Conservation (phyloP, 2,329 filamentous ascomycete species). For the Apiospora kogelbergensis region DNA sequence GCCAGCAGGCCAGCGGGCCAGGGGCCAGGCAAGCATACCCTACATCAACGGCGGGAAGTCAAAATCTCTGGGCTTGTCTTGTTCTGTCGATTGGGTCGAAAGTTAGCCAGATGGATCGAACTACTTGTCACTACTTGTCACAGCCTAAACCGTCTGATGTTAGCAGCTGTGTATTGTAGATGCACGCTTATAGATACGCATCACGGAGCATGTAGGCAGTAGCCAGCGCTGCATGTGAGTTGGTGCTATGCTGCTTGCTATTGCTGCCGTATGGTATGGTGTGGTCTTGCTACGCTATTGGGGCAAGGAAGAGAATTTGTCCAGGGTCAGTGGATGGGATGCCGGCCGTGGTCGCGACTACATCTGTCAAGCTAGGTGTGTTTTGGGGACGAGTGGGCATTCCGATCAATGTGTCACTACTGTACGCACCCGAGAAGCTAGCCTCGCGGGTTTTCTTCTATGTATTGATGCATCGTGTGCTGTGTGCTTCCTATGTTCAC, state of each 20-base stretch:
- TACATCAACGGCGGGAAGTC: slow-evolving; percentile 1
- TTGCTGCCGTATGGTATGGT: neutral
- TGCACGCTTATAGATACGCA: neutral
- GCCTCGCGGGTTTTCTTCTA: neutral
- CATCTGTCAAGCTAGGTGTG: neutral
- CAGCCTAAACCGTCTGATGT: slow-evolving; percentile 1
- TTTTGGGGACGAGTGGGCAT: neutral
- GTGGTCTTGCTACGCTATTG: neutral
- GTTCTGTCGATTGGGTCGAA: neutral
- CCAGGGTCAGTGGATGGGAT: neutral
- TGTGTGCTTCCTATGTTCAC: too few species aligned
- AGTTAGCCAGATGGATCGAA: neutral
- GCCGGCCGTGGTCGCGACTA: neutral
- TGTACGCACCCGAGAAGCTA: slow-evolving; percentile 1
- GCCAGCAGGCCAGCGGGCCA: neutral
- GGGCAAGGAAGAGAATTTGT: neutral
- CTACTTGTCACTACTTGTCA: slow-evolving; percentile 7
- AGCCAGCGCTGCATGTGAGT: neutral
- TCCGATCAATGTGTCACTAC: neutral
- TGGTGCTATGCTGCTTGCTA: neutral
- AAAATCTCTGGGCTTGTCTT: neutral
- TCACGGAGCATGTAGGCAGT: neutral
- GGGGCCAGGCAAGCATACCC: neutral
- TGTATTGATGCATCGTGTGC: neutral
- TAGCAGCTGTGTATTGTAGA: neutral